These are phyloP conservation scores for Venturia asperata DNA, from an alignment of 2,329 filamentous ascomycete species.

Conservation along the genomic window DNA sequence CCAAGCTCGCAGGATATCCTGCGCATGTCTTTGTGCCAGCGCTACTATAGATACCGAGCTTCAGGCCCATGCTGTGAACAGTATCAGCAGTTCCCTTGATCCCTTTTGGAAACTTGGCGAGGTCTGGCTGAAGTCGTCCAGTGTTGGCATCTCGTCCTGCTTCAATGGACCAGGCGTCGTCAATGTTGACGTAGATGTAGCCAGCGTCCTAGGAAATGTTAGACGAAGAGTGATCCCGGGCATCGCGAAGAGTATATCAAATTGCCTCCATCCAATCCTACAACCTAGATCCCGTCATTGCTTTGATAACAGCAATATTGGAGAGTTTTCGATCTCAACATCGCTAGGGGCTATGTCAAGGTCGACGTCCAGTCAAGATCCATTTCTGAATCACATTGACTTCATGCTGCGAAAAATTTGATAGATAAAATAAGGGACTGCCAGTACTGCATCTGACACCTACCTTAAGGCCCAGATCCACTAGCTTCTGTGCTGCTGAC, in stretches of 20 bases:
- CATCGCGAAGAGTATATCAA: neutral
- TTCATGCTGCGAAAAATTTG: neutral
- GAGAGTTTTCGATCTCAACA: neutral
- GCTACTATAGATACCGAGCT: slow-evolving; percentile 57
- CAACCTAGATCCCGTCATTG: neutral
- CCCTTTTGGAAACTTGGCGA: slow-evolving; percentile 50
- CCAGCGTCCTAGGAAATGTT: slow-evolving; percentile 37
- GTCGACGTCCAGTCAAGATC: neutral
- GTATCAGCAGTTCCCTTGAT: slow-evolving; percentile 48
- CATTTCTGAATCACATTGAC: neutral
- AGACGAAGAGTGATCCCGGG: neutral
- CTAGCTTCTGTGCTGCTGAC: slow-evolving; percentile 41
- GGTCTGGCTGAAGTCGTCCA: slow-evolving; percentile 32
- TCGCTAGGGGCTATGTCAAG: neutral
- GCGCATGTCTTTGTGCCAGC: slow-evolving; percentile 48
- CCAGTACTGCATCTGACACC: neutral
- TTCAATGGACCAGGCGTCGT: slow-evolving; percentile 51
- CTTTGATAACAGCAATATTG: neutral
- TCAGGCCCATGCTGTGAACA: slow-evolving; percentile 52
- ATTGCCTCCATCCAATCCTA: neutral
- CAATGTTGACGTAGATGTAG: slow-evolving; percentile 53
- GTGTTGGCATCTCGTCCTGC: slow-evolving; percentile 44
- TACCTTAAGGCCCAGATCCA: slow-evolving; percentile 43
- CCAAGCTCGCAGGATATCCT: slow-evolving; percentile 50
- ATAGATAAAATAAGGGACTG: neutral